A percentile compares a stretch with the other conserved stretches of the same genome.
Conservation (phyloP, 75 land plant genomes). For the Cupressus sempervirens region DNA sequence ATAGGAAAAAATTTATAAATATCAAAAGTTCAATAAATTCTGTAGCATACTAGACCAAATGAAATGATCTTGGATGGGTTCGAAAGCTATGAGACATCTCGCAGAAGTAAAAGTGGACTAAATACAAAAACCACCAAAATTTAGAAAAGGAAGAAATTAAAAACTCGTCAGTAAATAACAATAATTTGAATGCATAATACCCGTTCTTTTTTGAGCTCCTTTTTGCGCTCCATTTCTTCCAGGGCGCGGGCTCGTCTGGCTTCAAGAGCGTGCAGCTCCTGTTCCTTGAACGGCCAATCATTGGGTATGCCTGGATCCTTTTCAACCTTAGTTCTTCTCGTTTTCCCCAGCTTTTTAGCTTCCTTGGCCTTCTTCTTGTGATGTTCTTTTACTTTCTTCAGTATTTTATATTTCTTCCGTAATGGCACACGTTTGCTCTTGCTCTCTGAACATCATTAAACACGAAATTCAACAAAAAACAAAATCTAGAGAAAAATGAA, state of each 20-base stretch:
- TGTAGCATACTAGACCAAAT: not conserved
- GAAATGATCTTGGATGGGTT: too few species aligned
- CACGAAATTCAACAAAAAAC: not conserved
- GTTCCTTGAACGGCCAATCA: constrained; percentile 96
- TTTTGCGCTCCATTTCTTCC: constrained; percentile 75
- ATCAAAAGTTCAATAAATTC: not conserved
- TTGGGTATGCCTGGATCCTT: constrained; percentile 95
- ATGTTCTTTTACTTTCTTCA: constrained; percentile 73
- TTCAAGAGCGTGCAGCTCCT: constrained; percentile 87
- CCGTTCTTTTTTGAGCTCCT: constrained; percentile 77
- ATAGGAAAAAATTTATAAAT: too few species aligned
- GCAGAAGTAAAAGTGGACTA: not conserved
- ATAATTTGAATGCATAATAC: constrained; percentile 32
- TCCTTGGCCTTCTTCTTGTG: constrained; percentile 94
- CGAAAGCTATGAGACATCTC: too few species aligned
- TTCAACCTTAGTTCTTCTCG: constrained; percentile 59
- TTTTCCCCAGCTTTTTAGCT: constrained; percentile 74
- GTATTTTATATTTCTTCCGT: constrained; percentile 76
- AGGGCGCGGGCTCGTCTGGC: constrained; percentile 68
- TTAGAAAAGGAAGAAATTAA: not conserved
- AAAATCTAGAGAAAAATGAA: not conserved
- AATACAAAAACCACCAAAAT: not conserved
- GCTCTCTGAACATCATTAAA: constrained; percentile 48
- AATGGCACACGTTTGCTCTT: constrained; percentile 83
- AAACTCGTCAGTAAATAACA: not conserved